Conservation (phyloP, 345 rosid genomes). For the Eucalyptus pauciflora region DNA sequence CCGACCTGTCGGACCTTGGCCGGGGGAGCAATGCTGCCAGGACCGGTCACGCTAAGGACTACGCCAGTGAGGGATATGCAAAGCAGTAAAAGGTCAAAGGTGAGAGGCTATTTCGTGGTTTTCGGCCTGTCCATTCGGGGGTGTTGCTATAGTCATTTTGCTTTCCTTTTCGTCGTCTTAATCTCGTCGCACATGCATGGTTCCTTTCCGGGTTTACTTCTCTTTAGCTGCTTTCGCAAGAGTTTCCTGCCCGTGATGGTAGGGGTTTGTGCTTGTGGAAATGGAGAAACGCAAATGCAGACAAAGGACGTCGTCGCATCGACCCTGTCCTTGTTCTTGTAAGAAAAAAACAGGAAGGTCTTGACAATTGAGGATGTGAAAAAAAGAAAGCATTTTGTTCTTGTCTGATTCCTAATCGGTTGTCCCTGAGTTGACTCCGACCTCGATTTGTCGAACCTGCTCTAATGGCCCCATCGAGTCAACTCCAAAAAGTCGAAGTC, state of each 20-base stretch:
- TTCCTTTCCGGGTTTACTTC: neutral
- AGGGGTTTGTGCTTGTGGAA: neutral
- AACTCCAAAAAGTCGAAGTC: neutral
- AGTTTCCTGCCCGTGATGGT: neutral
- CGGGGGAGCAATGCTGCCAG: conserved; percentile 68
- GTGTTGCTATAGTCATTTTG: neutral
- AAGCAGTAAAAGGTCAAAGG: conserved; percentile 11
- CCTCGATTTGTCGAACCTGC: neutral
- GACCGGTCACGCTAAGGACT: conserved; percentile 72
- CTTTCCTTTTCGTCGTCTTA: neutral
- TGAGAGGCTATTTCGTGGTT: neutral
- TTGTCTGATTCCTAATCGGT: neutral
- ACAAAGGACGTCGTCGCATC: neutral
- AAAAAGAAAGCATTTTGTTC: neutral
- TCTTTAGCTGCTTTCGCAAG: neutral
- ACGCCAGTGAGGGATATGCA: conserved; percentile 67
- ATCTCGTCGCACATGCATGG: neutral
- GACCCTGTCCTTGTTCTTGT: neutral
- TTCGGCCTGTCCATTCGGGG: neutral
- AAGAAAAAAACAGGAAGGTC: neutral
- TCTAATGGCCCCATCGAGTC: neutral
- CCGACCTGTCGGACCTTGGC: conserved; percentile 64
- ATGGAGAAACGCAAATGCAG: neutral
- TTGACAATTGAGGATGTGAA: neutral
- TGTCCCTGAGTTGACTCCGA: neutral